Percentiles rank a stretch among this genome's conserved stretches.
Evolutionary conservation across 108 stramenopile genomes (phyloP).

Genomic region (Cyclostephanos invisitatus): DNA sequence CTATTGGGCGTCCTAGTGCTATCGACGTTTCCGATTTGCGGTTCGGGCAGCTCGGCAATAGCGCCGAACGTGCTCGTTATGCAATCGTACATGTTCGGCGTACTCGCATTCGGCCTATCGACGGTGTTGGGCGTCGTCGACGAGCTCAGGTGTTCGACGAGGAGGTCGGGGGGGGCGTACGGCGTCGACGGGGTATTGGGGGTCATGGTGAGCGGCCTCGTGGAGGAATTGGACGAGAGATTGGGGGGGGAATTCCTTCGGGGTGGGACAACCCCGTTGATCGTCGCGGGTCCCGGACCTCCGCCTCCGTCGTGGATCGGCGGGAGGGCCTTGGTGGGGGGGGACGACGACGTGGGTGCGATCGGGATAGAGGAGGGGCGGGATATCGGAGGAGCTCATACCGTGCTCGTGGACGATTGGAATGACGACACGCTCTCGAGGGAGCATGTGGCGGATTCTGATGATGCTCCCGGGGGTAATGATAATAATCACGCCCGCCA

Average conservation of each 20-base stretch:
- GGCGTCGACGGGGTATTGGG: conserved; percentile 66
- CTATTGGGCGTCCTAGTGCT: conserved; percentile 44
- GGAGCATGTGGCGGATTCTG: background rate
- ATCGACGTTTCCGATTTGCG: conserved; percentile 46
- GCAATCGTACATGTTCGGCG: conserved; percentile 51
- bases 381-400: background rate
- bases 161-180: conserved; percentile 65
- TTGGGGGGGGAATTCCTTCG: conserved; percentile 29
- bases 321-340: background rate
- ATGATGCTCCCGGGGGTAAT: background rate
- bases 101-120: conserved; percentile 49
- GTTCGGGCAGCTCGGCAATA: conserved; percentile 47
- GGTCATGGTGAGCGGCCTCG: conserved; percentile 73
- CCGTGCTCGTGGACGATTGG: background rate
- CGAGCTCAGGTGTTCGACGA: conserved; percentile 40
- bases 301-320: background rate
- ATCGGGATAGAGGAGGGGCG: background rate
- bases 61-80: conserved; percentile 44
- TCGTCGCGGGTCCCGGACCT: background rate
- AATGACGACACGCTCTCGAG: too few species aligned
- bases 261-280: background rate
- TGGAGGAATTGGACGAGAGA: conserved; percentile 62
- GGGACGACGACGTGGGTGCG: background rate
- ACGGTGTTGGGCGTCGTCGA: conserved; percentile 50
- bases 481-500: background rate